Conservation (phyloP, 768 basidiomycete genomes). For the Lactarius hatsudake region DNA sequence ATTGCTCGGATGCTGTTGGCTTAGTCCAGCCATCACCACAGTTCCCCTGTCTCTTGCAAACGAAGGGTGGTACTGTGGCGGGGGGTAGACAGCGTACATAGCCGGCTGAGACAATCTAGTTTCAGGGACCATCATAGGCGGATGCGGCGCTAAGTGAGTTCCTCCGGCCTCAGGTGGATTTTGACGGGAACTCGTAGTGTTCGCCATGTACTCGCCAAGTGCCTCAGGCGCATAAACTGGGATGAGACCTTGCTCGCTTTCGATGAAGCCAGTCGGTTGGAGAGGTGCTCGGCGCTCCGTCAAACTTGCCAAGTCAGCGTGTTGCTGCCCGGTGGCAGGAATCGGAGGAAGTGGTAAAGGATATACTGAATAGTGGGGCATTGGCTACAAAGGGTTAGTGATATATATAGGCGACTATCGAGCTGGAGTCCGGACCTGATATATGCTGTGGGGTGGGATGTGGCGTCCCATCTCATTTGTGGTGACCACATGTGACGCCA, state of each 20-base stretch:
- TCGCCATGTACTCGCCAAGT: constrained; percentile 64
- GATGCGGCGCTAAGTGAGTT: constrained; percentile 19
- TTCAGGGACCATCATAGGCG: constrained; percentile 5
- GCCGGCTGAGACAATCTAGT: constrained; percentile 7
- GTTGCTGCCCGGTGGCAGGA: constrained; percentile 15
- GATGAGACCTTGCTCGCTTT: constrained; percentile 68
- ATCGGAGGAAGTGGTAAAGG: constrained; percentile 12
- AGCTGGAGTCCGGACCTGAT: constrained; percentile 17
- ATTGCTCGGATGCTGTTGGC: not conserved
- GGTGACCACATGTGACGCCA: constrained; percentile 3
- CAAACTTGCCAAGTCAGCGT: constrained; percentile 1
- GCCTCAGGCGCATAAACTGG: constrained; percentile 66
- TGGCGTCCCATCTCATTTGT: constrained; percentile 14
- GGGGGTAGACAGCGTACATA: constrained; percentile 16
- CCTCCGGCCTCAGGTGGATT: constrained; percentile 33
- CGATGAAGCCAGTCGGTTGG: constrained; percentile 64
- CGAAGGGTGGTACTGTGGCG: constrained; percentile 16
- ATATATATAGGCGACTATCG: not conserved
- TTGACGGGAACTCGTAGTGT: constrained; percentile 31
- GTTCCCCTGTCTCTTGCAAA: constrained; percentile 7
- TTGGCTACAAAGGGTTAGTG: constrained; percentile 12
- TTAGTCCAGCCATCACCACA: constrained; percentile 8
- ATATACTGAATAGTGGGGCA: constrained; percentile 20
- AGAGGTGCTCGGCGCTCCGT: constrained; percentile 43
- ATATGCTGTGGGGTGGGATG: constrained; percentile 8